Base-by-base conservation (phyloP, 1,284 basidiomycete species). In the Cutaneotrichosporon daszewskae region DNA sequence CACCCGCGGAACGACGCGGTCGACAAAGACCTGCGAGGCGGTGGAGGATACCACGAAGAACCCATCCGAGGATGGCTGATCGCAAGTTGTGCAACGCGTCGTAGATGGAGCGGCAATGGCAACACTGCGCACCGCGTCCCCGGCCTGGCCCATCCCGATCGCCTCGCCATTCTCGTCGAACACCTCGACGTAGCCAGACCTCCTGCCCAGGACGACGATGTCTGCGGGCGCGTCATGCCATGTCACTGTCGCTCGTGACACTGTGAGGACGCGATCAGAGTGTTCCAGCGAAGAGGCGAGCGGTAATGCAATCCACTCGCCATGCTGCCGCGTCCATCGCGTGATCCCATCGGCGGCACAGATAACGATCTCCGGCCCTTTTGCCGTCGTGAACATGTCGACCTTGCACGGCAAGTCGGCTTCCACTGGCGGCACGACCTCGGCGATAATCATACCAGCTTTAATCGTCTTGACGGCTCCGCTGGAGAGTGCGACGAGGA, bases 11-110 rank as follows among this genome's bases (percentile, higher is more conserved):
- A 54, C 35, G 24, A 64, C 40, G 4, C 60, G 55, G 50, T 64
- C 59, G 17, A 69, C 33, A 28, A 47, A 57, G 2, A 64, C 58
- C 14, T 54, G 52, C 2, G 49, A 35, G 1, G 43, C 8, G 0
- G 64, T 62, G 4, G 64, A 61, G 2, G 60, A 54, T 6, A 68
- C 34, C 27, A 66, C 51, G 20, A 60, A 53, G 38, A 62, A 58
- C 25, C 64, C 59, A 18, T 62, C 58, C 1, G 45, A 39, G 4
- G 58, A 50, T 4, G 41, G 42, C 1, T 44, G 43, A 11, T 54
- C 53, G 43, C 67, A 69, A 0, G 55, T 53, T 1, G 47, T 39
- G 46, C 66, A 69, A 28, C 43, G 51, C 12, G 55, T 58, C 7
- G 40, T 35, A 1, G 37, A 9, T 3, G 64, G 57, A 7, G 45